A percentile compares a stretch with the other conserved stretches of the same genome.
These are phyloP conservation scores for Protea cynaroides DNA, from an alignment of 164 flowering plant species.

Conservation along the genomic window DNA sequence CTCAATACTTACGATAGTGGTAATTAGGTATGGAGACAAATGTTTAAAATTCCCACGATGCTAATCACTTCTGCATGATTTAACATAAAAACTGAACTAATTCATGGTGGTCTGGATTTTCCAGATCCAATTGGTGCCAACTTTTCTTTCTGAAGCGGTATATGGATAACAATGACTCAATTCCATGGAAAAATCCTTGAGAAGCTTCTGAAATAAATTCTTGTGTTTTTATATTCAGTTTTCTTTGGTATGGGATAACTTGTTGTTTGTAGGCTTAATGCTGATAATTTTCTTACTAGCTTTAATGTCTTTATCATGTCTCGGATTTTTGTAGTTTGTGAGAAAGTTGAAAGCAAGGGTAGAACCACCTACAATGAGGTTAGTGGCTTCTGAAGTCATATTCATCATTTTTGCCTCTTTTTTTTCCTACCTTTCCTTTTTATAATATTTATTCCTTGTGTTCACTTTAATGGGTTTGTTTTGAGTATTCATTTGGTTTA, in stretches of 20 bases:
- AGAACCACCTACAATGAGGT: constrained; percentile 90
- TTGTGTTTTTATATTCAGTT: neutral
- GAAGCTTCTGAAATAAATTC: neutral
- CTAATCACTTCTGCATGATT: too few species aligned
- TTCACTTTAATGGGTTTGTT: neutral
- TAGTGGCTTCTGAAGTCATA: constrained; percentile 17
- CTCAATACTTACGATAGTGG: too few species aligned
- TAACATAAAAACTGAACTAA: too few species aligned
- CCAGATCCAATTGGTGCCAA: neutral
- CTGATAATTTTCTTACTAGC: constrained; percentile 4
- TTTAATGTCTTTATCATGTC: constrained; percentile 17
- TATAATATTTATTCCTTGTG: too few species aligned
- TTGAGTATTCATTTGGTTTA: neutral
- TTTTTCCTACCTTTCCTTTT: neutral
- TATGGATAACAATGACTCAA: neutral
- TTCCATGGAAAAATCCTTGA: neutral
- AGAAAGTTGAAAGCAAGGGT: constrained; percentile 86
- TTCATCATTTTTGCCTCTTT: neutral
- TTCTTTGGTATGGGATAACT: neutral
- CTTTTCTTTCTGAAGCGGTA: neutral
- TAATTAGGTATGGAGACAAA: too few species aligned
- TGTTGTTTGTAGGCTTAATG: neutral
- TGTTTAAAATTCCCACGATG: too few species aligned
- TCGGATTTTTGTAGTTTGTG: constrained; percentile 46
- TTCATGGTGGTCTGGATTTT: too few species aligned